Conservation (phyloP, 495 filamentous ascomycete species). For the Hyaloscypha finlandica region DNA sequence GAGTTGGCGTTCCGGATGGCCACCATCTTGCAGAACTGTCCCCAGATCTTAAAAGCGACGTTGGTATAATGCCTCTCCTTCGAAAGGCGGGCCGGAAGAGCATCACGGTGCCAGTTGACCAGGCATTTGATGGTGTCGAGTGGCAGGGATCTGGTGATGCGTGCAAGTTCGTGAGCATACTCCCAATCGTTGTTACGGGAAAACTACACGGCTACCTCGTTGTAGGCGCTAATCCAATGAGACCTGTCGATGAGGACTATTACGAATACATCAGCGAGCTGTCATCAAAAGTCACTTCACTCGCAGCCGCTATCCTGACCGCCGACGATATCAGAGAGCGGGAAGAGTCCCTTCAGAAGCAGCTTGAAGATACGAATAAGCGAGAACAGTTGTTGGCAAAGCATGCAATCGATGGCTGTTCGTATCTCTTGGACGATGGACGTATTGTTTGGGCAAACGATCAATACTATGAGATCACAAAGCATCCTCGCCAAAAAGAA, state of each 20-base stretch:
- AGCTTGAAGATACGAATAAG: slow-evolving; percentile 16
- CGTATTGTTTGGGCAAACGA: slow-evolving; percentile 25
- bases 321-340: slow-evolving; percentile 68
- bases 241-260: slow-evolving; percentile 21
- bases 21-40: slow-evolving; percentile 53
- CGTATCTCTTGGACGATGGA: slow-evolving; percentile 16
- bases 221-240: slow-evolving; percentile 28
- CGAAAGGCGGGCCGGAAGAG: slow-evolving; percentile 60
- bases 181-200: slow-evolving; percentile 44
- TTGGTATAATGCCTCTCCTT: slow-evolving; percentile 65
- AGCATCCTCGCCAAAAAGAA: slow-evolving; percentile 39
- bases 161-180: slow-evolving; percentile 58
- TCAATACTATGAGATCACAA: slow-evolving; percentile 24
- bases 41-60: slow-evolving; percentile 58
- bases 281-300: slow-evolving; percentile 45
- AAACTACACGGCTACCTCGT: slow-evolving; percentile 38
- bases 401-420: slow-evolving; percentile 22
- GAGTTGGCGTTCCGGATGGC: slow-evolving; percentile 59
- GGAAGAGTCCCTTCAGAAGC: slow-evolving; percentile 8
- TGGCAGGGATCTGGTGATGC: slow-evolving; percentile 41
- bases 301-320: slow-evolving; percentile 67
- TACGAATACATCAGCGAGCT: slow-evolving; percentile 21
- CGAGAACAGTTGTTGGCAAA: slow-evolving; percentile 25
- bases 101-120: slow-evolving; percentile 54
- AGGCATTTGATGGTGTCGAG: slow-evolving; percentile 38